Conservation (phyloP, 805 yeast genomes). For the Cyberlindnera suaveolens region DNA sequence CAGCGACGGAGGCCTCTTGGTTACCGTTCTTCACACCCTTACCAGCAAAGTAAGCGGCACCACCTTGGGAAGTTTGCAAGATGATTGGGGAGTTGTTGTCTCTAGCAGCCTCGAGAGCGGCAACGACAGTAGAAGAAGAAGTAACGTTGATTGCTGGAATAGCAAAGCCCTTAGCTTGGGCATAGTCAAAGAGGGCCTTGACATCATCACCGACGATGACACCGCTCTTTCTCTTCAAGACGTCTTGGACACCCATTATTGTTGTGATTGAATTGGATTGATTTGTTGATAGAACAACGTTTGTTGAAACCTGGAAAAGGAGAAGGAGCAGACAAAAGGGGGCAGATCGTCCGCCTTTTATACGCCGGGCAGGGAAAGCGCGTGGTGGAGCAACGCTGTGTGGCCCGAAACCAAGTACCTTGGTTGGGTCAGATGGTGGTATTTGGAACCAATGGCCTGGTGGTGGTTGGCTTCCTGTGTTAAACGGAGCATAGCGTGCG, state of each 20-base stretch:
- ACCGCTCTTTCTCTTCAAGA: slow-evolving; percentile 87
- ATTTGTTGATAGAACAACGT: not conserved
- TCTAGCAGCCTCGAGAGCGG: slow-evolving; percentile 96
- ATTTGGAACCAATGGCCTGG: too few relatives aligned
- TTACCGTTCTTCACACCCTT: slow-evolving; percentile 93
- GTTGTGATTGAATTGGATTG: slow-evolving; percentile 1
- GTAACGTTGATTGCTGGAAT: slow-evolving; percentile 99
- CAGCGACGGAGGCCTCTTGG: slow-evolving; percentile 91
- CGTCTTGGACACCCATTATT: slow-evolving; percentile 61
- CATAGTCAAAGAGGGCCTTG: slow-evolving; percentile 73
- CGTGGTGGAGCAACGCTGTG: not conserved
- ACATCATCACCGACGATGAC: slow-evolving; percentile 99
- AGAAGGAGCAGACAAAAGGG: too few relatives aligned
- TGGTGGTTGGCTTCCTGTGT: too few relatives aligned
- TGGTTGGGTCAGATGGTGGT: too few relatives aligned
- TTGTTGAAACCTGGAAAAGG: too few relatives aligned
- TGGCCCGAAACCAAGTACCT: not conserved
- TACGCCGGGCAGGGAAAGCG: too few relatives aligned
- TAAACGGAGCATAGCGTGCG: too few relatives aligned
- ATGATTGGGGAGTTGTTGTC: slow-evolving; percentile 93
- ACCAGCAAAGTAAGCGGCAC: slow-evolving; percentile 99
- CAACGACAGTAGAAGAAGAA: slow-evolving; percentile 93
- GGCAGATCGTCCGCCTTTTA: too few relatives aligned
- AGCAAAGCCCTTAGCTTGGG: slow-evolving; percentile 89
- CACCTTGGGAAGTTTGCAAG: slow-evolving; percentile 96